Base-by-base conservation (phyloP, 106 monocot genomes). In the Allium fistulosum region DNA sequence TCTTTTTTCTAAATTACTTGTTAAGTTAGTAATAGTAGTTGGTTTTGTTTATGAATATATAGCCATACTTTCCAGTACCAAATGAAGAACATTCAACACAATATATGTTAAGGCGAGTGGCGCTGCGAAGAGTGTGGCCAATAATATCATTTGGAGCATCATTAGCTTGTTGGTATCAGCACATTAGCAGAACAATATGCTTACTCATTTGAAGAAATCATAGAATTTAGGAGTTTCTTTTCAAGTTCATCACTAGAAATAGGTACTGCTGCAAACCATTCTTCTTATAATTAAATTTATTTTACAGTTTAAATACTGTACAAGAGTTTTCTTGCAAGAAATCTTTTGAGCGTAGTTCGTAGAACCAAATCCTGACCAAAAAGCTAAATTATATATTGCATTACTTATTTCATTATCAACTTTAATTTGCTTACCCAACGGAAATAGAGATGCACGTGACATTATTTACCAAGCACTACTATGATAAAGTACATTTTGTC, bases 131-230 rank as follows among this genome's bases (percentile, higher is more conserved):
- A 28, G 75, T 75, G 66, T 75, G 67, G 74, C 74, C 74, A 14
- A 2, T 68, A 67, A 67, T 75, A 15, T 59, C 28, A 37, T 58
- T 75, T 26, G 74, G 74, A 11, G 66, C 74, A 15, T 75, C 74
- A 51, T 22, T 75, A 45, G 67, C 74, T 0, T 75, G 75, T 9
- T 75, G 75, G 75, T 75, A 68, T 11, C 61, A 75, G 69, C 75
- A 75, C 75, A 75, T 75, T 11, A 75, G 75, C 11, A 51, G 75
- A 12, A 69, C 75, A 0, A 67, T 75, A 0, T 61, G 75, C 51
- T 51, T 75, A 16, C 53, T 75, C 46, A 75, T 75, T 17, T 75
- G 75, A 60, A 75, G 62, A 69, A 68, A 75, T 13, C 75, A 75
- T n/a, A 27, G 53, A 10, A n/a, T 69, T 6, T 75, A 68, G 75